Evolutionary conservation across 2,329 filamentous ascomycete species (phyloP).

Genomic region (Penicillium sp.): DNA sequence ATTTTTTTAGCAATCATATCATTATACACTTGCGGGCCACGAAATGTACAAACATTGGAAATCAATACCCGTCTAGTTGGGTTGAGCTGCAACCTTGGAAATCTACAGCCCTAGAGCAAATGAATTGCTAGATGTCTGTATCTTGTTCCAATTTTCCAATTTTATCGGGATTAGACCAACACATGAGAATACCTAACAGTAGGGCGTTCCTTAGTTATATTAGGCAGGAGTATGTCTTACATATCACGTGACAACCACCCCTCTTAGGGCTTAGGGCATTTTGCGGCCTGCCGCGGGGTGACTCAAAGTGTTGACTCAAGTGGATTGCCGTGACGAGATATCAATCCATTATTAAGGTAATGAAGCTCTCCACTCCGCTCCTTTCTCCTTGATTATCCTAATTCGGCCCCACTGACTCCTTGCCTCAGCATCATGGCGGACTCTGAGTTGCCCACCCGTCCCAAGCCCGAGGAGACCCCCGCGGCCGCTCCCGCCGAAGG

Average conservation of each 20-base stretch:
- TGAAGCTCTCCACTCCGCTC: neutral
- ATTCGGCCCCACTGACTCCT: neutral
- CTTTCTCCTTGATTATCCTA: neutral
- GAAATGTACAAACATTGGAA: no score
- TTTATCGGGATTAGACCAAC: no score
- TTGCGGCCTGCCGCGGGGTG: slow-evolving; percentile 30
- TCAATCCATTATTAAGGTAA: slow-evolving; percentile 23
- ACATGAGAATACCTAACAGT: no score
- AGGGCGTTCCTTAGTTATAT: neutral
- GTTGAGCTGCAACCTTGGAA: no score
- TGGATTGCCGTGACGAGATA: neutral
- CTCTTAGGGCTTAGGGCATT: slow-evolving; percentile 39
- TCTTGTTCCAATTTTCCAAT: no score
- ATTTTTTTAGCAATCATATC: no score
- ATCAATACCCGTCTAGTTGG: no score
- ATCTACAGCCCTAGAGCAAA: no score
- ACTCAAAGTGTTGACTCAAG: slow-evolving; percentile 17
- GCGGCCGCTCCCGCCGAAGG: slow-evolving; percentile 36
- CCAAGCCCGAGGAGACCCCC: slow-evolving; percentile 39
- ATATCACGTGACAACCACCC: slow-evolving; percentile 22
- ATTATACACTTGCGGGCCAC: no score
- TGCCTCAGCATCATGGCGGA: slow-evolving; percentile 35
- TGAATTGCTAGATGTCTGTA: no score
- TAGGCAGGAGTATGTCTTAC: slow-evolving; percentile 1
- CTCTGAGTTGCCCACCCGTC: slow-evolving; percentile 41